These are phyloP conservation scores for Coemansia sp. DNA, from an alignment of 192 early-diverging fungal genomes.

Conservation along the genomic window DNA sequence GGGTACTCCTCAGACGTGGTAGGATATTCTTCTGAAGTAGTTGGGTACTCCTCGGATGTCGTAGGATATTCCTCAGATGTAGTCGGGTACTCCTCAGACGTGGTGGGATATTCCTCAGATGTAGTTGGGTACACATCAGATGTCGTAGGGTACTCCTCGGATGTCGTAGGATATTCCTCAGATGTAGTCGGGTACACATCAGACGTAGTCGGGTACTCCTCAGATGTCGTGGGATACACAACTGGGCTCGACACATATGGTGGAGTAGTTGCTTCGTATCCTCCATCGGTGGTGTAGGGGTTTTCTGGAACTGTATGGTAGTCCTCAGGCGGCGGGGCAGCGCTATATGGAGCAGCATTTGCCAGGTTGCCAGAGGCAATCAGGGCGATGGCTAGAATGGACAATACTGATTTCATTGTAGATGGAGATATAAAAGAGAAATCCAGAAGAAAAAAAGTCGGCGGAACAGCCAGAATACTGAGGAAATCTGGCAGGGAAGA, in stretches of 20 bases:
- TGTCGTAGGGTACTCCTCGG: conserved; percentile 1
- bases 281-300: conserved; percentile 6
- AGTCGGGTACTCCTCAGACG: too few species aligned
- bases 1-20: conserved; percentile 11
- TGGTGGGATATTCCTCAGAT: too few species aligned
- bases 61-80: conserved; percentile 5
- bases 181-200: conserved; percentile 10
- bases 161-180: neutral
- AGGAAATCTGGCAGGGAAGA: neutral
- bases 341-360: conserved; percentile 10
- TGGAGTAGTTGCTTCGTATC: conserved; percentile 1
- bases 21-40: conserved; percentile 7
- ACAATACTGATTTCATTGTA: conserved; percentile 20
- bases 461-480: conserved; percentile 5
- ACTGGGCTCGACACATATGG: conserved; percentile 1
- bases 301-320: conserved; percentile 1
- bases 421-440: neutral
- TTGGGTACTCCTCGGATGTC: conserved; percentile 10
- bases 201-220: conserved; percentile 9
- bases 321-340: conserved; percentile 1
- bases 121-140: too few species aligned
- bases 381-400: conserved; percentile 10
- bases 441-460: conserved; percentile 3
- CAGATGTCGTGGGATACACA: conserved; percentile 5
- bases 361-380: conserved; percentile 5